Evolutionary conservation across 75 land plant species (phyloP), one percentile per base, ranked within the genome.

Genomic region (Larix kaempferi): DNA sequence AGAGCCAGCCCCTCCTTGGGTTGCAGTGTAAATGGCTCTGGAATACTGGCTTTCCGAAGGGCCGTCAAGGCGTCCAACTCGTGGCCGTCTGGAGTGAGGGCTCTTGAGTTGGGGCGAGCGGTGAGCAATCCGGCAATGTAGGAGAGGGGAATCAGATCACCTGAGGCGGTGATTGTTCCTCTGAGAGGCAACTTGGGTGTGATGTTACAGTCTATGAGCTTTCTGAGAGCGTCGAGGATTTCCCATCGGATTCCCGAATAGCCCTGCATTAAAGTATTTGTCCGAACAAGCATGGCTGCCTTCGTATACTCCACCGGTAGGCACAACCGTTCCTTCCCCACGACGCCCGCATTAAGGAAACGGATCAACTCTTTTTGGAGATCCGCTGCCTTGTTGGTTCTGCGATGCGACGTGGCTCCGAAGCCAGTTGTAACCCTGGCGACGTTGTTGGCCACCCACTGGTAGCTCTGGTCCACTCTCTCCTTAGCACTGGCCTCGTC

Each of bases 351-450:
- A 60, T 90, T 90, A 19, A 88, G 84, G 80, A 86, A 85, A 21
- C 93, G 74, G 54, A 91, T 89, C 29, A 91, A 85, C 93, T 91
- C 93, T 63, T 77, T 65, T 71, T 91, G 93, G 13, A 91, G 84
- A 41, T 84, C 91, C 59, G 79, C 41, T 4, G 80, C 85, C 63
- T 86, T 79, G 56, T 67, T 78, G 6, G 91, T 88, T 21, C 92
- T 76, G 37, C 86, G 90, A 76, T 90, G 83, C n/a, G 86, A 88
- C 54, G 88, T n/a, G n/a, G n/a, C 83, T 19, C 91, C 91, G 60
- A 91, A 86, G 37, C 93, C 86, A 35, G 93, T 87, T 78, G 91
- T 89, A 79, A 89, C 84, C 87, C 56, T 81, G 78, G 59, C 63
- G 55, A 85, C 79, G 23, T 82, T 83, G 58, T 85, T 80, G 6